phyloP scores from a whole-genome alignment of 495 filamentous ascomycete genomes.

The Pseudevernia furfuracea region DNA sequence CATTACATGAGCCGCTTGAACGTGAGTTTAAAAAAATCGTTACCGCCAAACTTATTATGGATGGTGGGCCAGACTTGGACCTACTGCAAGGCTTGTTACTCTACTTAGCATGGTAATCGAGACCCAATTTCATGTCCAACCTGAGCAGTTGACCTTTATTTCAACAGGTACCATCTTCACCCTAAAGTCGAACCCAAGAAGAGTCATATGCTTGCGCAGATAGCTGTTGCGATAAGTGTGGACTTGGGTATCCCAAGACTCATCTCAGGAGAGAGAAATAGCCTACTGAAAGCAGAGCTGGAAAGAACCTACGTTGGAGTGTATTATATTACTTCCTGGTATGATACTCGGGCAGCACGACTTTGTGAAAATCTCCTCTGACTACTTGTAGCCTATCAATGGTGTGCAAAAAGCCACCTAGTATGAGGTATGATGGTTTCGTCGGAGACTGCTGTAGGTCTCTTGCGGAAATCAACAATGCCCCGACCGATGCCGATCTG shows the following conservation, averaged over 20 bases:
- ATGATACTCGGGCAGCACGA: neutral
- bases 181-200: constrained; percentile 19
- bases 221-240: constrained; percentile 27
- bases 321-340: constrained; percentile 4
- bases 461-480: neutral
- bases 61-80: constrained; percentile 26
- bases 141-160: neutral
- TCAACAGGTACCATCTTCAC: constrained; percentile 19
- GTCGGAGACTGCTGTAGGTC: constrained; percentile 5
- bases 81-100: constrained; percentile 28
- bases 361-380: neutral
- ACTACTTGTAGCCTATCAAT: constrained; percentile 6
- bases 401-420: constrained; percentile 8
- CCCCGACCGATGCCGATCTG: constrained; percentile 2
- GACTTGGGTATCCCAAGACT: constrained; percentile 14
- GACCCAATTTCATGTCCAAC: neutral
- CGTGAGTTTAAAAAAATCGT: constrained; percentile 16
- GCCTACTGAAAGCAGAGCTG: neutral
- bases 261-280: neutral
- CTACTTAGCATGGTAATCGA: constrained; percentile 24
- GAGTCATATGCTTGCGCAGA: constrained; percentile 22
- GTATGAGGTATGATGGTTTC: constrained; percentile 4
- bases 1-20: constrained; percentile 19
- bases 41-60: constrained; percentile 21
- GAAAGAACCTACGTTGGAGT: constrained; percentile 2